Evolutionary conservation across 2,329 filamentous ascomycete species (phyloP).

Genomic region (Penicillium sp.): DNA sequence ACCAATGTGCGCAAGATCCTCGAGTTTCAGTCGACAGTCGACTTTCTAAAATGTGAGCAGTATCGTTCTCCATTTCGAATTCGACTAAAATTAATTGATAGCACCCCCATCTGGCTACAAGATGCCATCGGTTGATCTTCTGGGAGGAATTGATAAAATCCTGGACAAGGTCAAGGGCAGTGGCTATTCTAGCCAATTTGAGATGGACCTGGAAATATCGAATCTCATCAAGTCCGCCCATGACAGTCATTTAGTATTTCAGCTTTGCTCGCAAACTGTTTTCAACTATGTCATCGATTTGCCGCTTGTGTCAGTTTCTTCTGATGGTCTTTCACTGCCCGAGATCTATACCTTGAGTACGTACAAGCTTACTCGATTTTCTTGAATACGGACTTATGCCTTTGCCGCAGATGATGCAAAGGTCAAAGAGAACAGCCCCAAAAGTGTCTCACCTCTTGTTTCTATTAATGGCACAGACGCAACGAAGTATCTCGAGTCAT

Average conservation of each 20-base stretch:
- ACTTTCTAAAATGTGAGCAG: conserved; percentile 48
- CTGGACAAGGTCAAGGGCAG: conserved; percentile 46
- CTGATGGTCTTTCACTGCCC: conserved; percentile 62
- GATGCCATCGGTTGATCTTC: conserved; percentile 55
- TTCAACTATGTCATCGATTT: conserved; percentile 51
- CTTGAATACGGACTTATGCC: conserved; percentile 1
- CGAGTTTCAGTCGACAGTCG: conserved; percentile 55
- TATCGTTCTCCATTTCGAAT: neutral
- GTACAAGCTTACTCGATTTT: neutral
- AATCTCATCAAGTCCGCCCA: conserved; percentile 59
- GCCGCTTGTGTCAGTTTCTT: conserved; percentile 64
- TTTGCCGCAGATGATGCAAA: conserved; percentile 24
- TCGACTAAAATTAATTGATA: conserved; percentile 15
- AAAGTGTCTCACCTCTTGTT: conserved; percentile 54
- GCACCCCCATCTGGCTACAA: conserved; percentile 58
- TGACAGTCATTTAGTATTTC: conserved; percentile 60
- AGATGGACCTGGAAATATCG: conserved; percentile 61
- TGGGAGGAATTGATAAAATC: conserved; percentile 52
- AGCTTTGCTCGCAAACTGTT: conserved; percentile 33
- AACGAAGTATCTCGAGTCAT: conserved; percentile 49
- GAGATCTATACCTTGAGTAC: conserved; percentile 52
- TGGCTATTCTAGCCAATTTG: conserved; percentile 57
- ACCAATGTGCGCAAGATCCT: conserved; percentile 41
- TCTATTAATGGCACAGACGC: conserved; percentile 63
- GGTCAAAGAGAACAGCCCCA: conserved; percentile 15